These are phyloP conservation scores for Tubosaeta brunneosetosa DNA, from an alignment of 768 basidiomycete species.

Conservation along the genomic window DNA sequence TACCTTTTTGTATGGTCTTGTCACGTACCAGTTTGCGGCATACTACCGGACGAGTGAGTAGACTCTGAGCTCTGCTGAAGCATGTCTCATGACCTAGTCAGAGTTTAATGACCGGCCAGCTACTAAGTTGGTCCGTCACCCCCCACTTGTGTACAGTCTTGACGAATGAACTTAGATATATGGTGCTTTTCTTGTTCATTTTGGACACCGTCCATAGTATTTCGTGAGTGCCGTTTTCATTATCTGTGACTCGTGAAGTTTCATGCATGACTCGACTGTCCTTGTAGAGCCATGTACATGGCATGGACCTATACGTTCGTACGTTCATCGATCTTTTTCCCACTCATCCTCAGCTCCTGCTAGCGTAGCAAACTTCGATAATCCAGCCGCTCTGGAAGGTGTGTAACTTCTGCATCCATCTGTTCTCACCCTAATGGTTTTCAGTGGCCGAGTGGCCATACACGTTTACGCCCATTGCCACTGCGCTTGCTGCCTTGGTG, in stretches of 20 bases:
- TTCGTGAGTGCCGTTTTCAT: slow-evolving; percentile 4
- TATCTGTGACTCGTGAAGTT: no score
- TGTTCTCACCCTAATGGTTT: not conserved
- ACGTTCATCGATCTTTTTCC: not conserved
- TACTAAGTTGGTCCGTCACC: not conserved
- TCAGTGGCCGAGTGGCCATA: slow-evolving; percentile 46
- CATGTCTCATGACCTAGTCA: not conserved
- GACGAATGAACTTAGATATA: not conserved
- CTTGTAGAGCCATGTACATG: slow-evolving; percentile 10
- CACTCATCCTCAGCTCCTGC: not conserved
- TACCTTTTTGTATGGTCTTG: slow-evolving; percentile 1
- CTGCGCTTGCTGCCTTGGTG: slow-evolving; percentile 43
- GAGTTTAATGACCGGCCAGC: slow-evolving; percentile 11
- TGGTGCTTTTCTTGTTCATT: slow-evolving; percentile 13
- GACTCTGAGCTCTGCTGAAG: no score
- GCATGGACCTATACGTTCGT: slow-evolving; percentile 18
- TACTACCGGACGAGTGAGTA: no score
- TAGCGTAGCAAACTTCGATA: slow-evolving; percentile 13
- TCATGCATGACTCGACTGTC: not conserved
- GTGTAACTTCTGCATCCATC: not conserved
- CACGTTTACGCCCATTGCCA: slow-evolving; percentile 46
- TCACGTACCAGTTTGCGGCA: no score
- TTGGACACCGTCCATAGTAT: slow-evolving; percentile 14
- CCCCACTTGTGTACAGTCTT: not conserved
- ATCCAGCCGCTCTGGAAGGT: slow-evolving; percentile 12